A percentile compares a stretch with the other conserved stretches of the same genome.
phyloP scores from a whole-genome alignment of 192 early-diverging fungal genomes.

The Entrophospora sp. region DNA sequence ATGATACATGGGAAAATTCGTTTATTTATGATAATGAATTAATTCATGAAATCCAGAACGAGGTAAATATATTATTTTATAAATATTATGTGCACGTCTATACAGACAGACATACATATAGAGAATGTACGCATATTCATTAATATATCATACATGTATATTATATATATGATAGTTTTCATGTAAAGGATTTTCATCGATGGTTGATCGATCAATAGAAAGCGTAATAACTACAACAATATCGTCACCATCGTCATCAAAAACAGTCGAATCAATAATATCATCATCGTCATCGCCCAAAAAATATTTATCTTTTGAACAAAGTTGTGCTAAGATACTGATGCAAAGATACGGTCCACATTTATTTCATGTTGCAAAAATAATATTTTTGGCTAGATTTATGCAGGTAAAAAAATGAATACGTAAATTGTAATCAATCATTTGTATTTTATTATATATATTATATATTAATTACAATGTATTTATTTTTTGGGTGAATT shows the following conservation, averaged over 20 bases:
- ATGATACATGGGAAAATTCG: not conserved
- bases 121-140: not conserved
- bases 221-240: too few relatives aligned
- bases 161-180: constrained; percentile 1
- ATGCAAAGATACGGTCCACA: not conserved
- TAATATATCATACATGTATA: not conserved
- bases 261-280: not conserved
- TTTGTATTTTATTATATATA: not conserved
- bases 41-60: not conserved
- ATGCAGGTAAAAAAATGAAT: not conserved
- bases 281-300: too few relatives aligned
- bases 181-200: not conserved
- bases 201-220: not conserved
- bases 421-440: not conserved
- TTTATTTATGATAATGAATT: not conserved
- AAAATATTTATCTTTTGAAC: not conserved
- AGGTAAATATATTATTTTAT: not conserved
- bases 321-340: not conserved
- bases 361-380: not conserved
- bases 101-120: not conserved
- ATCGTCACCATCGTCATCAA: not conserved
- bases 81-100: not conserved
- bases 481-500: not conserved
- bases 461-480: not conserved
- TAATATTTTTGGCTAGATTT: not conserved